Percentiles rank a stretch among this genome's conserved stretches.
Evolutionary conservation across 2,329 filamentous ascomycete species (phyloP).

Genomic region (Alternaria metachromatica): DNA sequence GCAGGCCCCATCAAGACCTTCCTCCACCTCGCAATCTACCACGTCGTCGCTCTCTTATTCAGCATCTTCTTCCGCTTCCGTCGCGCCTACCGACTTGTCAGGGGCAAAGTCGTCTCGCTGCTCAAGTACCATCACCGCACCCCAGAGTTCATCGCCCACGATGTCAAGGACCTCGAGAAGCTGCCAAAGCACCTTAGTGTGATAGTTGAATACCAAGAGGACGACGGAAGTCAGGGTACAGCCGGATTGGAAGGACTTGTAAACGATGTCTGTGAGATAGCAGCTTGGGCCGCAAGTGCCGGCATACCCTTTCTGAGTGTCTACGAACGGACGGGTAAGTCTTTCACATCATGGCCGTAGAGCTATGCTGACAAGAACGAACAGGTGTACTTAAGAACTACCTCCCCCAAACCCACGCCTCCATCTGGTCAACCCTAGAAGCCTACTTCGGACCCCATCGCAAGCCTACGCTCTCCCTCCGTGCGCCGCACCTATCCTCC

Average conservation of each 20-base stretch:
- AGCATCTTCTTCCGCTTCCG: conserved; percentile 85
- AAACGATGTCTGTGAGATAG: conserved; percentile 88
- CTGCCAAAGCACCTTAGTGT: conserved; percentile 88
- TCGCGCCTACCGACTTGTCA: conserved; percentile 77
- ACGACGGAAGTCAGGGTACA: conserved; percentile 65
- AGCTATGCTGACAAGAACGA: conserved; percentile 1
- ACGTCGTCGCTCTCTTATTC: conserved; percentile 79
- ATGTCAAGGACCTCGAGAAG: conserved; percentile 76
- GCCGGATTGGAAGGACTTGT: conserved; percentile 83
- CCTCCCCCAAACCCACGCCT: conserved; percentile 81
- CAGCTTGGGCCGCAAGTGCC: conserved; percentile 90
- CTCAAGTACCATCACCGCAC: conserved; percentile 96
- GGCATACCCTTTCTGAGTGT: conserved; percentile 87
- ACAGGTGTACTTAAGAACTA: conserved; percentile 87
- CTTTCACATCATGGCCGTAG: not conserved
- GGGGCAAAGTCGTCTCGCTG: conserved; percentile 79
- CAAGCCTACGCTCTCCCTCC: conserved; percentile 74
- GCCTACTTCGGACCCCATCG: conserved; percentile 79
- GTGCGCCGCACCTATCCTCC: conserved; percentile 72
- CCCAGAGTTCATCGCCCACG: conserved; percentile 87
- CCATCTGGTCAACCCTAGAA: conserved; percentile 78
- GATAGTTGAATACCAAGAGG: conserved; percentile 75
- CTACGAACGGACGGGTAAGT: conserved; percentile 86
- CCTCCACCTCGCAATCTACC: conserved; percentile 71
- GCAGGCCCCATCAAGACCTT: conserved; percentile 65